Evolutionary conservation across 495 filamentous ascomycete genomes (phyloP).

Genomic region (Podospora sp.): DNA sequence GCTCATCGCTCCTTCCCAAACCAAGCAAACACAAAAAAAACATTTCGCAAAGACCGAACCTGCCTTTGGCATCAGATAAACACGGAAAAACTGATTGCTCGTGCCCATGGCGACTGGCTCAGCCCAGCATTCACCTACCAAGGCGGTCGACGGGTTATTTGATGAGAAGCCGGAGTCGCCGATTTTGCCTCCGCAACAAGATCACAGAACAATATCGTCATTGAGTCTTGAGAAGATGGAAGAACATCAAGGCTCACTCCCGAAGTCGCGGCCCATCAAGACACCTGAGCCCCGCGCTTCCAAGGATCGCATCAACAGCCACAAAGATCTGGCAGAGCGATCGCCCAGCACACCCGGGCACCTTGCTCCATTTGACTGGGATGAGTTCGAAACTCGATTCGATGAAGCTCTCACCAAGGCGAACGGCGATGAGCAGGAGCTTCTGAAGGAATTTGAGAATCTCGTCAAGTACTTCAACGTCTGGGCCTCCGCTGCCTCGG

Average conservation of each 20-base stretch:
- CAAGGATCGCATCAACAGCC: slow-evolving; percentile 33
- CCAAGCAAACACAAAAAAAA: not conserved
- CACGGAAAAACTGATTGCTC: not conserved
- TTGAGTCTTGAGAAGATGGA: slow-evolving; percentile 27
- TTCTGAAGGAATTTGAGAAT: slow-evolving; percentile 64
- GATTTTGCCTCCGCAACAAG: slow-evolving; percentile 24
- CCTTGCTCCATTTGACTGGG: slow-evolving; percentile 62
- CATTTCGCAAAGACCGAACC: not conserved
- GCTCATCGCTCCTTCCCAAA: not conserved
- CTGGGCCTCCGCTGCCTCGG: slow-evolving; percentile 67
- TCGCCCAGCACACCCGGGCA: slow-evolving; percentile 50
- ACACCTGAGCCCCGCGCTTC: slow-evolving; percentile 40
- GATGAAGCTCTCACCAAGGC: slow-evolving; percentile 60
- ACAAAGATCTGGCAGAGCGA: slow-evolving; percentile 27
- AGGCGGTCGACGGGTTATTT: slow-evolving; percentile 18
- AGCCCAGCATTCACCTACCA: slow-evolving; percentile 20
- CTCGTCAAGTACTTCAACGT: slow-evolving; percentile 69
- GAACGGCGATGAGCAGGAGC: slow-evolving; percentile 59
- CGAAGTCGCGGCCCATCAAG: slow-evolving; percentile 29
- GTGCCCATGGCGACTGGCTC: slow-evolving; percentile 28
- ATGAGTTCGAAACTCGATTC: slow-evolving; percentile 67
- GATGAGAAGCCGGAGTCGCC: slow-evolving; percentile 28
- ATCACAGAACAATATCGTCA: slow-evolving; percentile 11
- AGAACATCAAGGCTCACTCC: slow-evolving; percentile 14
- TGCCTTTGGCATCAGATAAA: not conserved